phyloP scores from a whole-genome alignment of 768 basidiomycete genomes.

The Roridomyces roridus region DNA sequence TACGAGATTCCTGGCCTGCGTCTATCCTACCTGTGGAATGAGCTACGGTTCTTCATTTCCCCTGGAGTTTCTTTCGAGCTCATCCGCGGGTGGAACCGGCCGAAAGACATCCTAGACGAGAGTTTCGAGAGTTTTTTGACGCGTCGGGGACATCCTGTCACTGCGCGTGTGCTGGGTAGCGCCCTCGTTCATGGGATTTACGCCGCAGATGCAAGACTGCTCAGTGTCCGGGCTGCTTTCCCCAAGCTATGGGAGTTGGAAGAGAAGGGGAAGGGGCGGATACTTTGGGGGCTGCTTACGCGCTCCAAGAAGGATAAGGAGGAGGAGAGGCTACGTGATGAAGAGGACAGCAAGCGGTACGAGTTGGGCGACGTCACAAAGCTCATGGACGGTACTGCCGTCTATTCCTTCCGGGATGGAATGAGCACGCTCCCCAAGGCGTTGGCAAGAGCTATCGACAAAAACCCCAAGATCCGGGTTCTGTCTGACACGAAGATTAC shows the following conservation, averaged over 20 bases:
- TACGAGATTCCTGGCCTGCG: slow-evolving; percentile 52
- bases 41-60: slow-evolving; percentile 52
- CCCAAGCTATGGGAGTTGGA: slow-evolving; percentile 76
- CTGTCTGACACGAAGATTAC: slow-evolving; percentile 47
- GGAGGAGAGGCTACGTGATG: slow-evolving; percentile 19
- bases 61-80: slow-evolving; percentile 64
- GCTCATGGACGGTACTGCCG: slow-evolving; percentile 64
- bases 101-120: slow-evolving; percentile 63
- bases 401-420: slow-evolving; percentile 85
- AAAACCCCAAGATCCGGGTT: slow-evolving; percentile 64
- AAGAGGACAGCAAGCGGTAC: slow-evolving; percentile 38
- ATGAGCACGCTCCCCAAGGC: slow-evolving; percentile 68
- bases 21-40: slow-evolving; percentile 43
- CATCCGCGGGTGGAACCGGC: slow-evolving; percentile 53
- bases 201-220: slow-evolving; percentile 76
- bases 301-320: slow-evolving; percentile 22
- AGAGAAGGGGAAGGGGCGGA: slow-evolving; percentile 69
- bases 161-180: slow-evolving; percentile 79
- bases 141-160: slow-evolving; percentile 71
- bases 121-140: slow-evolving; percentile 79
- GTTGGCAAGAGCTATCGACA: slow-evolving; percentile 53
- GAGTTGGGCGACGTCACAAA: slow-evolving; percentile 54
- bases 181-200: slow-evolving; percentile 94
- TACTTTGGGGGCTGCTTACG: slow-evolving; percentile 64
- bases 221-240: slow-evolving; percentile 83